phyloP scores from a whole-genome alignment of 2,329 filamentous ascomycete species.

The Graphiopsis chlorocephala region DNA sequence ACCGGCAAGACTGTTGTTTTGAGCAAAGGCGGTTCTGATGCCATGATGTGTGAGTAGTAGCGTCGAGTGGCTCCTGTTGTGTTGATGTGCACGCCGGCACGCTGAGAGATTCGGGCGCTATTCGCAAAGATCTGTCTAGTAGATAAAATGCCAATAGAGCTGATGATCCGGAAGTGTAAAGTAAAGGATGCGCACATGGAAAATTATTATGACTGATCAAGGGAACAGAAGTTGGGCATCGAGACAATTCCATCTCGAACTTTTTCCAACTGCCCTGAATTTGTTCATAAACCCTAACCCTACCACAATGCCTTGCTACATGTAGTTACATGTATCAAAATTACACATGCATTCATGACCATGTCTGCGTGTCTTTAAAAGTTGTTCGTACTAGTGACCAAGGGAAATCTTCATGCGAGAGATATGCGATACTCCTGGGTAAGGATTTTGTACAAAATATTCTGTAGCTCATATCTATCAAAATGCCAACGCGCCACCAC shows the following conservation, averaged over 20 bases:
- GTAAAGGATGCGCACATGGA: not conserved
- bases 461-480: not conserved
- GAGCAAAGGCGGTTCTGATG: conserved; percentile 3
- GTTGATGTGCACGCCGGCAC: not conserved
- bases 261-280: not conserved
- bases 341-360: not conserved
- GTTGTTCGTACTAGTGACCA: not conserved
- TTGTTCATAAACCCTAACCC: not conserved
- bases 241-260: conserved; percentile 1
- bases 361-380: not conserved
- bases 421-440: not conserved
- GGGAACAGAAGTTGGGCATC: not conserved
- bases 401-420: not conserved
- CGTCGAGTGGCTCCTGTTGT: not conserved
- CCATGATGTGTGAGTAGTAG: conserved; percentile 17
- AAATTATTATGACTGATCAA: not conserved
- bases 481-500: not conserved
- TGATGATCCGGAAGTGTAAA: not conserved
- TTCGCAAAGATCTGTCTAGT: not conserved
- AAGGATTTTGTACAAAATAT: not conserved
- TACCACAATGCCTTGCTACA: not conserved
- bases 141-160: too few species aligned
- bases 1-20: conserved; percentile 42
- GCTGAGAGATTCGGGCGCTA: not conserved
- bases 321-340: not conserved